Base-by-base conservation (phyloP, 352 stramenopile species). In the Thalassiosira ordinaria region DNA sequence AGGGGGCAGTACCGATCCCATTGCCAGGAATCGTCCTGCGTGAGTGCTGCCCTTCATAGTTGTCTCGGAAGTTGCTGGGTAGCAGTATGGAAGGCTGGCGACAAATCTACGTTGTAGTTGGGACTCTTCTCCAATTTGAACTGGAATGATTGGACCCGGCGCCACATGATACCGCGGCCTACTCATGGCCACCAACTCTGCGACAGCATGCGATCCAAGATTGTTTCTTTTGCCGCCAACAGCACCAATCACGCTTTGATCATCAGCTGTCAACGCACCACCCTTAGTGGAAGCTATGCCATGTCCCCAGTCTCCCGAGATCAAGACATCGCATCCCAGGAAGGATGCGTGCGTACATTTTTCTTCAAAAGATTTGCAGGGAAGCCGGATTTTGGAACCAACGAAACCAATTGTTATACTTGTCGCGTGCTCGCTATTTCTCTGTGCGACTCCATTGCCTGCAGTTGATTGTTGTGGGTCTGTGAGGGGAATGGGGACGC, bases 121-220 rank as follows among this genome's bases (percentile, higher is more conserved):
- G 2, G 6, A 11, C 16, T 18, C 61, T 16, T 55, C 61, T 11
- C 41, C 29, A 0, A 64, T 14, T 60, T 18, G 73, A 62, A 75
- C 35, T 7, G 47, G 41, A 22, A 73, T 57, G 0, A 55, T n/a
- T n/a, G 52, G 65, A 27, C 75, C 63, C 3, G 66, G 56, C 63
- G 75, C 77, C 0, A 92, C 39, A 74, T 94, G 89, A 79, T 94
- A 94, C 26, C 87, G 46, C 18, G 89, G 85, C 29, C 80, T 67
- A 39, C 67, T 66, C 24, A 67, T 63, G 26, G 86, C 75, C 7
- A 86, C 86, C 1, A 91, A 66, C 78, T 92, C 75, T 4, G 87
- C 80, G 1, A 91, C 76, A 75, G 92, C 89, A 51, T 83, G 91
- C 0, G 74, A 87, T 46, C 85, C 76, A 9, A 82, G 33, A 18